A percentile compares a stretch with the other conserved stretches of the same genome.
Conservation (phyloP, 2,329 filamentous ascomycete genomes). For the Aspergillus flavus region DNA sequence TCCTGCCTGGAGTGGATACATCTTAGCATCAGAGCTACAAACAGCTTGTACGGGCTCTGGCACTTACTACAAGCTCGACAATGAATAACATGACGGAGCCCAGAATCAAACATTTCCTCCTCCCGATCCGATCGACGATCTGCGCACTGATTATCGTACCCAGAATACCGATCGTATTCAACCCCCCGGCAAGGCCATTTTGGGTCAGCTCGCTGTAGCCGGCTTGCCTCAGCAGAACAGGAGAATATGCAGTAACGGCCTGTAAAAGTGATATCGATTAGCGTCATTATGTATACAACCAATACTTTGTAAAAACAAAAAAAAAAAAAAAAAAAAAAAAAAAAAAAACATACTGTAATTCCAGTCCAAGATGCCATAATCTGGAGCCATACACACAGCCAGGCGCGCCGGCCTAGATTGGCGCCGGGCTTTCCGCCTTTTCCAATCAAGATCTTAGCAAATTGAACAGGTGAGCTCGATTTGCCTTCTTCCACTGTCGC, state of each 20-base stretch:
- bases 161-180: slow-evolving; percentile 56
- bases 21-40: neutral
- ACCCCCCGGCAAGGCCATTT: slow-evolving; percentile 53
- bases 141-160: slow-evolving; percentile 56
- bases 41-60: slow-evolving; percentile 27
- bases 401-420: slow-evolving; percentile 45
- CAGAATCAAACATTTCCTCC: slow-evolving; percentile 45
- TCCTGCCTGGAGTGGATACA: slow-evolving; percentile 32
- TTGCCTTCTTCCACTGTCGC: slow-evolving; percentile 32
- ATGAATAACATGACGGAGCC: slow-evolving; percentile 43
- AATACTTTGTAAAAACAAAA: slow-evolving; percentile 18
- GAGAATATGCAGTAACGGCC: slow-evolving; percentile 42
- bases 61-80: slow-evolving; percentile 38
- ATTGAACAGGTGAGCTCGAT: slow-evolving; percentile 41
- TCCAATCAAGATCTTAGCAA: slow-evolving; percentile 43
- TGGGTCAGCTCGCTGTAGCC: slow-evolving; percentile 42
- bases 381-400: slow-evolving; percentile 48
- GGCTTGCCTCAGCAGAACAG: slow-evolving; percentile 31
- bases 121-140: slow-evolving; percentile 55
- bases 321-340: neutral
- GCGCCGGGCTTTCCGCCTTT: slow-evolving; percentile 31
- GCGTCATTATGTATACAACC: slow-evolving; percentile 16
- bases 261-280: slow-evolving; percentile 28
- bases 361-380: slow-evolving; percentile 51
- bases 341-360: slow-evolving; percentile 39